Evolutionary conservation across 202 grass and related monocot genomes (phyloP), one percentile per base, ranked within the genome.

Genomic region (Elaeis oleifera): DNA sequence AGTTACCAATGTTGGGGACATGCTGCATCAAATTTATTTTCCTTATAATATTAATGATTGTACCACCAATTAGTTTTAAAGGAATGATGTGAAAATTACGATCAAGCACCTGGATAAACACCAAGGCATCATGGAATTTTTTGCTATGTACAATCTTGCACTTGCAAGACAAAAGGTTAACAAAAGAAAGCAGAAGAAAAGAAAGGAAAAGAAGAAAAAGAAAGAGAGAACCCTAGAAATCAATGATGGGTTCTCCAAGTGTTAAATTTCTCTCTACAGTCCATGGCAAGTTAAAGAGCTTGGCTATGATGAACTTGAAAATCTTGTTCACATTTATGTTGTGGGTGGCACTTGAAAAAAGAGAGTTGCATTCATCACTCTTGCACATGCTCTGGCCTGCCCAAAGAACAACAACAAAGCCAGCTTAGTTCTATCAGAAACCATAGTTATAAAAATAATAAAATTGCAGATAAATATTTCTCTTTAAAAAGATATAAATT

Each of bases 251-350:
- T 68, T 78, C 67, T 78, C 75, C 75, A 24, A 78, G 3, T 13
- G 65, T 78, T 11, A 78, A n/a, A 21, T 71, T 70, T 64, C 67
- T 78, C 67, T 78, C 75, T 23, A 78, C 56, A 18, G 56, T 63
- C 75, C 65, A 78, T 20, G 75, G 75, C 51, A 71, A 26, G 36
- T 78, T 78, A 27, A 78, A 78, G 25, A 70, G 50, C 51, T 71
- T 70, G 56, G 75, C 75, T 6, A 65, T 28, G 18, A 78, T 63
- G 2, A 78, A 53, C 61, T 78, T 78, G 59, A 78, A 78, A 16
- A 78, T 70, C 54, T 68, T 71, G 49, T 63, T 78, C 51, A 78
- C 75, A 49, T 78, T 78, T 49, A 78, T 78, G 57, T 78, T 68
- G 49, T 78, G 65, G 25, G 53, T 64, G 18, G 67, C 49, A 19